Evolutionary conservation across 1,284 basidiomycete species (phyloP), one percentile per base, ranked within the genome.

Genomic region (Malassezia caprae): DNA sequence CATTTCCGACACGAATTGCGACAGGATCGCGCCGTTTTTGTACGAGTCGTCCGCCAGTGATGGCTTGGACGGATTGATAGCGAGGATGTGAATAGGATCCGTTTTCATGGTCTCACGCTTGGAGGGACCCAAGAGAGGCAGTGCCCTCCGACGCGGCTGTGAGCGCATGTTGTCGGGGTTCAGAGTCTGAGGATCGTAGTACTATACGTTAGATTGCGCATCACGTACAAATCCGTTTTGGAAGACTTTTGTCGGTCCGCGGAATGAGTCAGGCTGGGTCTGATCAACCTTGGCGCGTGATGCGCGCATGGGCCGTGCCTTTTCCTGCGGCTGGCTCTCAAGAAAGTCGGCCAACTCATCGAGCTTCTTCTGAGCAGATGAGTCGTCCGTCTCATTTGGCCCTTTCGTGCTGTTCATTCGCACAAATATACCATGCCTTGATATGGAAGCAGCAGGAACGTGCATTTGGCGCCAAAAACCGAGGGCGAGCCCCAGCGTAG

Each of bases 1-100:
- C 83, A 96, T 87, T 27, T 83, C 82, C 6, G 86, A 81, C 53
- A 90, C 77, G 73, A 82, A 96, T 11, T 77, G 64, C n/a, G 78
- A 77, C 37, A 90, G 78, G 24, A 96, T 78, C 11, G 75, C 68
- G 0, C 83, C 80, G 76, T 94, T 93, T 61, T 78, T 79, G 76
- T 77, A 89, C 39, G 63, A 67, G 53, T 78, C 77, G 30, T 72
- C 69, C 41, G 64, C 59, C 23, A 73, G 51, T 13, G 59, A 64
- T 6, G 69, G 64, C 44, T 76, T 69, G 8, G 67, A 60, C 0
- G 76, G 77, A 34, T 75, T 67, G 32, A 78, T 58, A 8, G 60
- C 55, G 46, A 76, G 72, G 41, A 69, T 61, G 48, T 68, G 62
- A 51, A 78, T 84, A 15, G 82, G 72, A 75, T 93, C 89, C 10